Evolutionary conservation across 2,329 filamentous ascomycete species (phyloP).

Genomic region (Rhytidhysteron rufulum): DNA sequence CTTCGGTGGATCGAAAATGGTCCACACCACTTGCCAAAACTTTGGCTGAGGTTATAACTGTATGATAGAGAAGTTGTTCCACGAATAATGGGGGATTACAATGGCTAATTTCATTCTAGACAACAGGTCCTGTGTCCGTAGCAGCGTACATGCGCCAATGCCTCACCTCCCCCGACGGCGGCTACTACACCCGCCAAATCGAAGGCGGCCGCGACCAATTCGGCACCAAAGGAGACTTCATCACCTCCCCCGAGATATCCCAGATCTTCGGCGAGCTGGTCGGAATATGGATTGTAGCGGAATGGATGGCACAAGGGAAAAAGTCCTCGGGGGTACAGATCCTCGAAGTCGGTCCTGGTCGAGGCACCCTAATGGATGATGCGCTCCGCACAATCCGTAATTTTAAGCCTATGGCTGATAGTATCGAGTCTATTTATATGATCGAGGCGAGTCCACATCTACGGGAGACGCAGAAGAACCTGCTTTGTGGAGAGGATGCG

Average conservation of each 20-base stretch:
- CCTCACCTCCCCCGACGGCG: conserved; percentile 82
- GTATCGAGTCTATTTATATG: conserved; percentile 84
- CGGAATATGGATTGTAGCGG: conserved; percentile 90
- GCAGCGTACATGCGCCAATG: conserved; percentile 99
- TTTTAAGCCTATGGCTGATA: conserved; percentile 72
- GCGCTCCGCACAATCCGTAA: conserved; percentile 75
- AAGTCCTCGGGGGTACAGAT: conserved; percentile 73
- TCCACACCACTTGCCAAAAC: conserved; percentile 89
- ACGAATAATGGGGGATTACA: neutral
- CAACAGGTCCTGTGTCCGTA: conserved; percentile 85
- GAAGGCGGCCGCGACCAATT: conserved; percentile 77
- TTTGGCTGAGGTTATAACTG: conserved; percentile 80
- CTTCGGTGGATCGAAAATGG: conserved; percentile 67
- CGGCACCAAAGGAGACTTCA: conserved; percentile 88
- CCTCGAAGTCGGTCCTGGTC: conserved; percentile 89
- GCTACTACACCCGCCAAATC: conserved; percentile 82
- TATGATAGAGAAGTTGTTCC: no score
- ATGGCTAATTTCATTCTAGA: conserved; percentile 44
- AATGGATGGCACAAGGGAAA: conserved; percentile 90
- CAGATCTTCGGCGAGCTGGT: conserved; percentile 94
- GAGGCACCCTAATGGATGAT: conserved; percentile 96
- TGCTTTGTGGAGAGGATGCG: conserved; percentile 70
- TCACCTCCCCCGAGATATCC: conserved; percentile 95
- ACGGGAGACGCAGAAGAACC: conserved; percentile 69
- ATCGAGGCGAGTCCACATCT: conserved; percentile 88